phyloP scores from a whole-genome alignment of 2,329 filamentous ascomycete species.

The Hymenoscyphus salicellus region DNA sequence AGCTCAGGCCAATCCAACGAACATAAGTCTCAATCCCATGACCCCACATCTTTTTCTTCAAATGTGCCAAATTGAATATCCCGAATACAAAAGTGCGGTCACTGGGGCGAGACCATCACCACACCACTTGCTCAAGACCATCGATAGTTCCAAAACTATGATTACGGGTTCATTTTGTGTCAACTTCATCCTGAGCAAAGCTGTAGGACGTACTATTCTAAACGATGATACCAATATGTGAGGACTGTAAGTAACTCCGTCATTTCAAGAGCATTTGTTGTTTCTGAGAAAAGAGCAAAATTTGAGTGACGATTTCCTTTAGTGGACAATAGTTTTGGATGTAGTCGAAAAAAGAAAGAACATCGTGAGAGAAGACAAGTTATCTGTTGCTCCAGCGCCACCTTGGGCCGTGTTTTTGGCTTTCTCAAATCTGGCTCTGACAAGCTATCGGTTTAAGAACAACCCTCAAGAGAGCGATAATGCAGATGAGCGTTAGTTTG shows the following conservation, averaged over 20 bases:
- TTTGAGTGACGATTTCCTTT: background rate
- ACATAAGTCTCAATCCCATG: too few species aligned
- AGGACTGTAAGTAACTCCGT: background rate
- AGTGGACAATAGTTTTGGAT: background rate
- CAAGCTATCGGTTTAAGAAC: background rate
- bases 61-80: background rate
- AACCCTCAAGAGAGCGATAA: background rate
- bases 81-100: background rate
- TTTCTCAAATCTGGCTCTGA: background rate
- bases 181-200: background rate
- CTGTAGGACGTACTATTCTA: background rate
- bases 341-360: background rate
- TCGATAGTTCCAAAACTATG: background rate
- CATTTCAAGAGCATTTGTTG: background rate
- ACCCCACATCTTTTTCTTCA: background rate
- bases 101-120: background rate
- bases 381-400: background rate
- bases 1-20: too few species aligned
- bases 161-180: background rate
- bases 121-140: background rate
- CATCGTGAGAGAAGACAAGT: background rate
- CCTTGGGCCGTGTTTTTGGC: background rate
- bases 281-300: background rate
- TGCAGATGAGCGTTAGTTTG: background rate
- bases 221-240: background rate